phyloP scores from a whole-genome alignment of 495 filamentous ascomycete genomes.

The Aspergillus sclerotioniger region DNA sequence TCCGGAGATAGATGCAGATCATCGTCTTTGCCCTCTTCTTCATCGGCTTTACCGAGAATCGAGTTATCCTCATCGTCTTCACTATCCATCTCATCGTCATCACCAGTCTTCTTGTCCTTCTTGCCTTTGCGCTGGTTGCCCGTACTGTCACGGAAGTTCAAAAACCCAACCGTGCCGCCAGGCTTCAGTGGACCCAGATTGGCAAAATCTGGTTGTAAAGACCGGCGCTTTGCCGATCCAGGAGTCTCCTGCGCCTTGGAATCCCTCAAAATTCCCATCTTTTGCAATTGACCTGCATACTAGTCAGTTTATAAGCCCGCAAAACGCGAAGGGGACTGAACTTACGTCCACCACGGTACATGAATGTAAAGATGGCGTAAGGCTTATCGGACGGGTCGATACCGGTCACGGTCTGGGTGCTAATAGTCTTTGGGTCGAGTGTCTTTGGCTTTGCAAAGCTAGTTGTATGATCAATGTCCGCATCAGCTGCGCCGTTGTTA shows the following conservation, averaged over 20 bases:
- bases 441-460: constrained; percentile 98
- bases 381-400: constrained; percentile 94
- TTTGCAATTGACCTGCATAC: constrained; percentile 75
- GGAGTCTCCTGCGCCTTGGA: constrained; percentile 58
- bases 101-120: constrained; percentile 48
- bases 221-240: constrained; percentile 65
- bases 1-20: constrained; percentile 63
- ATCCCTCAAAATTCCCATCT: constrained; percentile 81
- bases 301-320: constrained; percentile 19
- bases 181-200: constrained; percentile 81
- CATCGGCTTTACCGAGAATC: constrained; percentile 61
- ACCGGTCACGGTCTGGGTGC: constrained; percentile 97
- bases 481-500: constrained; percentile 45
- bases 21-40: constrained; percentile 70
- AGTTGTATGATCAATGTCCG: constrained; percentile 92
- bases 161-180: constrained; percentile 82
- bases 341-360: constrained; percentile 95
- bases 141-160: constrained; percentile 78
- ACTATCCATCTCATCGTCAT: constrained; percentile 70
- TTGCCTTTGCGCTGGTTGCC: constrained; percentile 49
- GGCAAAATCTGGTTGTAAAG: constrained; percentile 75
- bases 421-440: constrained; percentile 94
- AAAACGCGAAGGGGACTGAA: constrained; percentile 15
- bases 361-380: constrained; percentile 95
- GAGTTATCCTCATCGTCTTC: constrained; percentile 62